Evolutionary conservation across 169 alveolate genomes (phyloP).

Genomic region (Miamiensis avidus): DNA sequence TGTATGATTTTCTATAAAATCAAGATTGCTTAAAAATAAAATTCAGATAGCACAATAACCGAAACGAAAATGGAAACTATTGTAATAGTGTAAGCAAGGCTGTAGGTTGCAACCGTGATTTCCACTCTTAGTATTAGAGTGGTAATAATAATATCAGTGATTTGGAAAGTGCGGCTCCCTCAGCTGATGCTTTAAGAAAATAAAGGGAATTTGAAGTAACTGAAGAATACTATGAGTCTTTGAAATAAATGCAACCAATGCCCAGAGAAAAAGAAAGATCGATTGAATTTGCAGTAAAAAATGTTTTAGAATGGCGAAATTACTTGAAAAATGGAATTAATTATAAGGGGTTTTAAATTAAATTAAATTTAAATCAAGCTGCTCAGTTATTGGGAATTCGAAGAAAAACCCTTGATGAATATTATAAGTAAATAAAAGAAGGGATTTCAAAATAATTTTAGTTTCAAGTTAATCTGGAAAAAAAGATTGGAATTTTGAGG

Average conservation of each 20-base stretch:
- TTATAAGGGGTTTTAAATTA: neutral
- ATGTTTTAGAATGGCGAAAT: neutral
- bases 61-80: too few relatives aligned
- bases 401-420: neutral
- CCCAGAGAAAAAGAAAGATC: neutral
- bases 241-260: neutral
- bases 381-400: neutral
- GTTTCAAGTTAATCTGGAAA: neutral
- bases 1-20: too few relatives aligned
- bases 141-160: too few relatives aligned
- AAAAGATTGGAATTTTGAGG: neutral
- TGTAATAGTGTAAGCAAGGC: too few relatives aligned
- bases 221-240: neutral
- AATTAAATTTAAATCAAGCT: neutral
- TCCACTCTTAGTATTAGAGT: too few relatives aligned
- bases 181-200: too few relatives aligned
- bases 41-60: too few relatives aligned
- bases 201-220: too few relatives aligned
- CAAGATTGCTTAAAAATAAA: too few relatives aligned
- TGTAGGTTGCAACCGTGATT: too few relatives aligned
- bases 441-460: neutral
- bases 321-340: neutral
- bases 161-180: too few relatives aligned
- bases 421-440: neutral
- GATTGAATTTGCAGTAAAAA: neutral